phyloP scores from a whole-genome alignment of 441 rosid species.

The Eruca vesicaria region DNA sequence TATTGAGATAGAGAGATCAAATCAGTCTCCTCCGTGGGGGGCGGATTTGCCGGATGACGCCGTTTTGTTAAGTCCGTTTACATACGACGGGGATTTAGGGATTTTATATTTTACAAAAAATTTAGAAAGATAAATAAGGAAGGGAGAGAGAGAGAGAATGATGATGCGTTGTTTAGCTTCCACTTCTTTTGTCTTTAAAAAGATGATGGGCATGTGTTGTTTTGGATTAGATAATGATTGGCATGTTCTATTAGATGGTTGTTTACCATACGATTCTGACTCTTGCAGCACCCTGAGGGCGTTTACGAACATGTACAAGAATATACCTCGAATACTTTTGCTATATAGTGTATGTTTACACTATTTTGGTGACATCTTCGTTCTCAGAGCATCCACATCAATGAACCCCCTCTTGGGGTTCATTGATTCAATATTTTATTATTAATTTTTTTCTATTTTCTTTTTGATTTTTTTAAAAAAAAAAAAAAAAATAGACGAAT shows the following conservation, averaged over 20 bases:
- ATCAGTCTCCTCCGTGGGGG: constrained; percentile 19
- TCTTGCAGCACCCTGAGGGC: neutral
- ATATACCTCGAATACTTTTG: neutral
- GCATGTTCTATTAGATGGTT: neutral
- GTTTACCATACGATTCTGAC: neutral
- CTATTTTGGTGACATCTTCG: too few relatives aligned
- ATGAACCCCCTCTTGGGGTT: too few relatives aligned
- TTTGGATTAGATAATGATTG: neutral
- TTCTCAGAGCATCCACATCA: too few relatives aligned
- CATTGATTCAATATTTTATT: too few relatives aligned
- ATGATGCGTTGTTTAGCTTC: neutral
- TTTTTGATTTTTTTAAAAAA: too few relatives aligned
- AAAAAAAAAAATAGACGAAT: too few relatives aligned
- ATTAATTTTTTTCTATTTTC: too few relatives aligned
- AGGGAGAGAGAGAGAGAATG: neutral
- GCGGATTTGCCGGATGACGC: constrained; percentile 22
- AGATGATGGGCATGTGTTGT: neutral
- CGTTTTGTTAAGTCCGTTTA: constrained; percentile 18
- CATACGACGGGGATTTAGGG: constrained; percentile 14
- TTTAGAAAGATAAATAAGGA: neutral
- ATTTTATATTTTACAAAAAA: neutral
- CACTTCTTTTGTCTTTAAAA: neutral
- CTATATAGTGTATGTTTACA: neutral
- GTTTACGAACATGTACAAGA: neutral
- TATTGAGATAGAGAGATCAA: neutral